phyloP scores from a whole-genome alignment of 2,329 filamentous ascomycete genomes.

The Thelonectria discophora region DNA sequence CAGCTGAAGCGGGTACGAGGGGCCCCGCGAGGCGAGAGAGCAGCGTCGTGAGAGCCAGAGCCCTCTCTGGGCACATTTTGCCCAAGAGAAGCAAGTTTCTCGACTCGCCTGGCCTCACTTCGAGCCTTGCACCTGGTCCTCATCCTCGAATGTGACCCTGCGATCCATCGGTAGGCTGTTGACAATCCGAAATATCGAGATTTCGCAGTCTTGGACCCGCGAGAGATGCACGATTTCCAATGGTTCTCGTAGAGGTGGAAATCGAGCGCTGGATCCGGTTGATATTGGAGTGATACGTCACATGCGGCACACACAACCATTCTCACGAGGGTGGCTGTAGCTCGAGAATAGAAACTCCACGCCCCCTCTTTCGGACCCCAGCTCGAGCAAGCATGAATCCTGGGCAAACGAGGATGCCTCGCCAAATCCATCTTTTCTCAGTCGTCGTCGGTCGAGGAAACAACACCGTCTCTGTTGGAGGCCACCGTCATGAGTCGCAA shows the following conservation, averaged over 20 bases:
- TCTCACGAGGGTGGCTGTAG: slow-evolving; percentile 33
- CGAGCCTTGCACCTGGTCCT: slow-evolving; percentile 16
- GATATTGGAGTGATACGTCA: slow-evolving; percentile 36
- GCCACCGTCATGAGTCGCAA: slow-evolving; percentile 34
- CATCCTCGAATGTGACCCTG: slow-evolving; percentile 3
- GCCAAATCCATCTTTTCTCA: slow-evolving; percentile 39
- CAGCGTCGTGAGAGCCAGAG: slow-evolving; percentile 1
- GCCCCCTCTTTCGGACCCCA: slow-evolving; percentile 19
- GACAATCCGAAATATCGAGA: slow-evolving; percentile 34
- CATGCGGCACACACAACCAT: slow-evolving; percentile 23
- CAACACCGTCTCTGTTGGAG: slow-evolving; percentile 39
- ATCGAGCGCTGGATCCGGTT: slow-evolving; percentile 27
- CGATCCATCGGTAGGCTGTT: slow-evolving; percentile 14
- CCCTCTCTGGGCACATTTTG: slow-evolving; percentile 24
- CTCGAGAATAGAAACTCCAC: slow-evolving; percentile 27
- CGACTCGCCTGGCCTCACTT: slow-evolving; percentile 18
- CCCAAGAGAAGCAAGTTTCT: slow-evolving; percentile 25
- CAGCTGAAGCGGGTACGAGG: slow-evolving; percentile 11
- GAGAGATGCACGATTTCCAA: slow-evolving; percentile 37
- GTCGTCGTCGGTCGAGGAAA: slow-evolving; percentile 39
- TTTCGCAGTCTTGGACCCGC: slow-evolving; percentile 29
- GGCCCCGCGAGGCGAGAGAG: slow-evolving; percentile 26
- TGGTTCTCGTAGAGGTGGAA: slow-evolving; percentile 32
- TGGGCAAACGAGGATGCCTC: slow-evolving; percentile 22
- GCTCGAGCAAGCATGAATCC: slow-evolving; percentile 13